Conservation (phyloP, 331 rosid genomes). For the Pyrus hybrid region DNA sequence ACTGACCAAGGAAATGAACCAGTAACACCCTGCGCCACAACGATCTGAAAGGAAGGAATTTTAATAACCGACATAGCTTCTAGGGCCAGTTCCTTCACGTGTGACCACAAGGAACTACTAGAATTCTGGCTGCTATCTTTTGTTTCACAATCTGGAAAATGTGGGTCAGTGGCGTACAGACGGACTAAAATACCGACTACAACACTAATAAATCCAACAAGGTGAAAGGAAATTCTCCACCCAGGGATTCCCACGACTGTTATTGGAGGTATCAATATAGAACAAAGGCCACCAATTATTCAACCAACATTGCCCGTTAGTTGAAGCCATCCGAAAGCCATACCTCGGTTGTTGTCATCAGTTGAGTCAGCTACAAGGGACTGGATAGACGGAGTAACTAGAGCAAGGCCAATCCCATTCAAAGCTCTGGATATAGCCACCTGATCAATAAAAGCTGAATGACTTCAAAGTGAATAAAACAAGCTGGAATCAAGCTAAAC, state of each 20-base stretch:
- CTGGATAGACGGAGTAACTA: conserved; percentile 87
- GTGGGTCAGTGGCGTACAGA: conserved; percentile 77
- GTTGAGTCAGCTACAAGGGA: conserved; percentile 95
- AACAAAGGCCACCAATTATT: conserved; percentile 67
- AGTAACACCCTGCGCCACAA: conserved; percentile 87
- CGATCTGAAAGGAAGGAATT: conserved; percentile 77
- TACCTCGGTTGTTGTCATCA: conserved; percentile 70
- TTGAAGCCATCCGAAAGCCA: conserved; percentile 96
- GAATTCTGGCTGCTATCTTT: conserved; percentile 17
- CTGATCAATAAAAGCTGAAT: conserved; percentile 35
- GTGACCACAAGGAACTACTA: conserved; percentile 46
- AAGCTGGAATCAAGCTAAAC: background rate
- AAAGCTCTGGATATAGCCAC: conserved; percentile 85
- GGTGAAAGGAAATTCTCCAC: conserved; percentile 86
- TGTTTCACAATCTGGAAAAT: conserved; percentile 30
- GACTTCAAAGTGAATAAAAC: conserved; percentile 27
- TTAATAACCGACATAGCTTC: conserved; percentile 66
- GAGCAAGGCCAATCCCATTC: conserved; percentile 92
- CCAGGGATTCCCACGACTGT: conserved; percentile 84
- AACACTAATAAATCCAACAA: conserved; percentile 75
- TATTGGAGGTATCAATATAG: conserved; percentile 67
- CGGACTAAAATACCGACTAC: conserved; percentile 57
- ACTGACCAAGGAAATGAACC: conserved; percentile 97
- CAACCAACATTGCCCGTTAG: conserved; percentile 78
- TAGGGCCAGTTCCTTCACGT: conserved; percentile 49